Evolutionary conservation across 2,329 filamentous ascomycete genomes (phyloP).

Genomic region (Trichophyton verrucosum): DNA sequence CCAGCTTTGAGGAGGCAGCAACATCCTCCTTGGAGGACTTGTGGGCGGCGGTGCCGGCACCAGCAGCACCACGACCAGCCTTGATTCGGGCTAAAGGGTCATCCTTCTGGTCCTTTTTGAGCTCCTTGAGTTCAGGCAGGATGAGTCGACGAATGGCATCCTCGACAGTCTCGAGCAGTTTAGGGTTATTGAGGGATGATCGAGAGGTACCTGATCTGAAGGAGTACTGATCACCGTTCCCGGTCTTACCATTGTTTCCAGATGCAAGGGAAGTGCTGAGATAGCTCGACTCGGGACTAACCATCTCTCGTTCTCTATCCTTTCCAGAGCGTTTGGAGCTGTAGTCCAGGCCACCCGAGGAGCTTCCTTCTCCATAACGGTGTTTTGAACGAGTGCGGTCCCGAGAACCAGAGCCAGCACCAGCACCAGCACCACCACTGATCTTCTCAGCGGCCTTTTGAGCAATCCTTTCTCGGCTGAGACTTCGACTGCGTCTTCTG

Average conservation of each 20-base stretch:
- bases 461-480: constrained; percentile 51
- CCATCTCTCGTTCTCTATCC: constrained; percentile 41
- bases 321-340: constrained; percentile 36
- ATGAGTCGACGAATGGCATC: constrained; percentile 84
- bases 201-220: constrained; percentile 47
- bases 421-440: constrained; percentile 24
- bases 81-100: constrained; percentile 53
- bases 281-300: constrained; percentile 49
- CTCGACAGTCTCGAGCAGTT: constrained; percentile 79
- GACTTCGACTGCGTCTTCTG: constrained; percentile 43
- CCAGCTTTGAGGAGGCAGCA: constrained; percentile 37
- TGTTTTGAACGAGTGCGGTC: constrained; percentile 32
- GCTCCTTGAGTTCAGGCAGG: constrained; percentile 75
- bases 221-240: constrained; percentile 44
- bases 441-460: constrained; percentile 57
- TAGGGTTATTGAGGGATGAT: constrained; percentile 84
- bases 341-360: constrained; percentile 21
- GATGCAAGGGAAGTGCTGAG: constrained; percentile 45
- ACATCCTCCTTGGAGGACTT: constrained; percentile 45
- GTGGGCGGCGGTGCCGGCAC: constrained; percentile 38
- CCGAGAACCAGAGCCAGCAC: constrained; percentile 27
- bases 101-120: constrained; percentile 81
- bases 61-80: constrained; percentile 41
- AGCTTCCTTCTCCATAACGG: constrained; percentile 32
- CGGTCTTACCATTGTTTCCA: constrained; percentile 25